Conservation (phyloP, 352 stramenopile species). For the Pythium volutum region DNA sequence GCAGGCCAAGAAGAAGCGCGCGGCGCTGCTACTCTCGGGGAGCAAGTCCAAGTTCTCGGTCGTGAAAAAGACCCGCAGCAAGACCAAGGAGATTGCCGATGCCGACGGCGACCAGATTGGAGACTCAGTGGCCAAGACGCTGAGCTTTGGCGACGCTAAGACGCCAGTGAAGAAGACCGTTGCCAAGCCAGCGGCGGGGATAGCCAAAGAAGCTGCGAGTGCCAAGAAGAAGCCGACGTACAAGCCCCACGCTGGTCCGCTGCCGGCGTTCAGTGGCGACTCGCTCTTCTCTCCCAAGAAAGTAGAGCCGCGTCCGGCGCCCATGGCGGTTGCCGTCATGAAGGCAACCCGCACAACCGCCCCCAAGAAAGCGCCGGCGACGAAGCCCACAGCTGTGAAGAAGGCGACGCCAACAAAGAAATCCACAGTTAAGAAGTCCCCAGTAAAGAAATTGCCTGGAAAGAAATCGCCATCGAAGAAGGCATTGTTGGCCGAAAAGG, state of each 20-base stretch:
- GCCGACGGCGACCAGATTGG: neutral
- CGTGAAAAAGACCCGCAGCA: constrained; percentile 31
- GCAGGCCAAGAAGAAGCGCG: constrained; percentile 23
- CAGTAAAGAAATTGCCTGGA: neutral
- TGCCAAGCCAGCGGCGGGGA: neutral
- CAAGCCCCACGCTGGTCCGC: constrained; percentile 64
- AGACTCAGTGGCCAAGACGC: constrained; percentile 15
- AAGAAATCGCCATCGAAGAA: constrained; percentile 4
- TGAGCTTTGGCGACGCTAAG: constrained; percentile 15
- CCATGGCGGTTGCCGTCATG: constrained; percentile 25
- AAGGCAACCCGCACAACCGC: constrained; percentile 19
- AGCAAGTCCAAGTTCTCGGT: constrained; percentile 29
- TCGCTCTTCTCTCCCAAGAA: constrained; percentile 58
- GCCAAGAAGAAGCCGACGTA: constrained; percentile 29
- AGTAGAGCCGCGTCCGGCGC: constrained; percentile 24
- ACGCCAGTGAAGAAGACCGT: constrained; percentile 9
- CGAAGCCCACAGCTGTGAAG: constrained; percentile 19
- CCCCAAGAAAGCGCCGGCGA: constrained; percentile 9
- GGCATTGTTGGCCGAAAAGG: neutral
- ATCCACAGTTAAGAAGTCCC: constrained; percentile 2
- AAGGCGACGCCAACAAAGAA: constrained; percentile 14
- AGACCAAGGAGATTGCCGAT: constrained; percentile 18
- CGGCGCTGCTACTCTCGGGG: constrained; percentile 16
- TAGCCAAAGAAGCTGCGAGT: neutral
- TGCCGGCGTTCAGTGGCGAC: constrained; percentile 57